A percentile compares a stretch with the other conserved stretches of the same genome.
phyloP scores from a whole-genome alignment of 306 rosid genomes.

The Dryas octopetala region DNA sequence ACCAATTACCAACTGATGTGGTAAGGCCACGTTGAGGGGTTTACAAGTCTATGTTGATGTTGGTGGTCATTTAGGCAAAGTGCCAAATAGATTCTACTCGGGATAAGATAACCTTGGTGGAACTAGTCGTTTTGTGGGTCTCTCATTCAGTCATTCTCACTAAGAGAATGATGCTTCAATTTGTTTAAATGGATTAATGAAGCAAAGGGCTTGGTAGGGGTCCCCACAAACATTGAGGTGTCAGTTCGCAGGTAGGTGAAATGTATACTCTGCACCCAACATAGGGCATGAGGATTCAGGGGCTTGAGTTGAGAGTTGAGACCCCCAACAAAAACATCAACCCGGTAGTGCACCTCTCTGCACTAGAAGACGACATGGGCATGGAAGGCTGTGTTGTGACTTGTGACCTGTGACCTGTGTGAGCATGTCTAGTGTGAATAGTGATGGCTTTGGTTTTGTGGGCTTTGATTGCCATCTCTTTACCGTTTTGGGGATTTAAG shows the following conservation, averaged over 20 bases:
- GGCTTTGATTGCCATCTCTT: not conserved
- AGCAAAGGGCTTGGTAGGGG: conserved; percentile 15
- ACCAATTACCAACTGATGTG: not conserved
- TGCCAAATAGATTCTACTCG: too few species aligned
- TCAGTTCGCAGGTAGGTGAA: conserved; percentile 60
- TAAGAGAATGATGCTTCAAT: conserved; percentile 6
- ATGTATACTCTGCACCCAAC: conserved; percentile 69
- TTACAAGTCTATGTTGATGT: not conserved
- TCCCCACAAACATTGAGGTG: conserved; percentile 42
- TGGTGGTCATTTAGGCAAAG: not conserved
- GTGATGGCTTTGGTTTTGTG: conserved; percentile 32
- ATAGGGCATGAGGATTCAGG: conserved; percentile 50
- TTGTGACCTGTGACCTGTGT: not conserved
- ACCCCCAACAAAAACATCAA: conserved; percentile 40
- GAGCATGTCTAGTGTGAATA: conserved; percentile 39
- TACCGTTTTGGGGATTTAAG: conserved; percentile 47
- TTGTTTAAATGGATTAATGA: not conserved
- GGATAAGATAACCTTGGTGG: conserved; percentile 9
- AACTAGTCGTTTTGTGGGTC: not conserved
- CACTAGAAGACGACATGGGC: conserved; percentile 43
- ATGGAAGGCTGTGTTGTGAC: conserved; percentile 21
- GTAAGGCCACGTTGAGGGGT: not conserved
- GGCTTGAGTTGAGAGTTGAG: conserved; percentile 7
- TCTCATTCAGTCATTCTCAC: too few species aligned
- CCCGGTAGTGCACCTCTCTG: conserved; percentile 25